phyloP scores from a whole-genome alignment of 208 protist genomes.

The Crithidia thermophila region DNA sequence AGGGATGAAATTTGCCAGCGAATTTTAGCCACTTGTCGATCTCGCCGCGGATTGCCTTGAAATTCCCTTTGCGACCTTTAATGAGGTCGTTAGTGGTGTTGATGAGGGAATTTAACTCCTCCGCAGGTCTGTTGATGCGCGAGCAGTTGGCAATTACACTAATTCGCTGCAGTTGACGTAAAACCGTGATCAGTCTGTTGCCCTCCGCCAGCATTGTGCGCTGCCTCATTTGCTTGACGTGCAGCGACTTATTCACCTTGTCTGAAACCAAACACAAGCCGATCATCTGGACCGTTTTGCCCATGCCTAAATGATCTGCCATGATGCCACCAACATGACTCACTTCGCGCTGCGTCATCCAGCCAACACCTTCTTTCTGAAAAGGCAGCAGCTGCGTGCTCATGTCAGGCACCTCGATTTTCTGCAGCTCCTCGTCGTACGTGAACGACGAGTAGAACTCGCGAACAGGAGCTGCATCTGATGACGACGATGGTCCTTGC shows the following conservation, averaged over 20 bases:
- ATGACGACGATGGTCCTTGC: constrained; percentile 44
- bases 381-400: constrained; percentile 74
- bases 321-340: constrained; percentile 87
- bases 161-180: constrained; percentile 83
- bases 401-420: constrained; percentile 74
- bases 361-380: constrained; percentile 91
- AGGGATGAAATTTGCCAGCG: constrained; percentile 83
- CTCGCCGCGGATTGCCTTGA: constrained; percentile 42
- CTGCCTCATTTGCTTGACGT: constrained; percentile 32
- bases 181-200: constrained; percentile 75
- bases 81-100: constrained; percentile 43
- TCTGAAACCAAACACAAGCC: constrained; percentile 83
- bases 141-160: constrained; percentile 86
- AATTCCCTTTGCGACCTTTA: constrained; percentile 25
- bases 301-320: constrained; percentile 92
- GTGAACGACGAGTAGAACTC: constrained; percentile 86
- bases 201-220: constrained; percentile 43
- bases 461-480: constrained; percentile 55
- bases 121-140: constrained; percentile 74
- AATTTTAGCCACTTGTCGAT: constrained; percentile 88
- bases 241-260: constrained; percentile 43
- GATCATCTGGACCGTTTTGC: constrained; percentile 94
- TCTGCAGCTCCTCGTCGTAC: constrained; percentile 66
- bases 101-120: constrained; percentile 55
- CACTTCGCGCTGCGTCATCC: constrained; percentile 87